Evolutionary conservation across 2,329 filamentous ascomycete species (phyloP).

Genomic region (Periconia macrospinosa): DNA sequence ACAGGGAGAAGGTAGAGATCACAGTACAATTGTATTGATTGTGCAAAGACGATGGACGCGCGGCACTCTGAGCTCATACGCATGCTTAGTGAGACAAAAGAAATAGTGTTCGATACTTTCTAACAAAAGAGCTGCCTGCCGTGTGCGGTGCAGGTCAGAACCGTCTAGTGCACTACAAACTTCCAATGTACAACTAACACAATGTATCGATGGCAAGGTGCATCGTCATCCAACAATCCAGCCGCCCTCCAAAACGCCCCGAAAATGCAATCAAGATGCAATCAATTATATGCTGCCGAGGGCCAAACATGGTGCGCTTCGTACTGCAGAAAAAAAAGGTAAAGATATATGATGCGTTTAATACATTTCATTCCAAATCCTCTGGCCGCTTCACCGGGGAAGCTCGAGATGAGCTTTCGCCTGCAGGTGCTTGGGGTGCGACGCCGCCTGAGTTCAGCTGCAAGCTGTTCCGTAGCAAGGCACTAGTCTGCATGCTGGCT

Average conservation of each 20-base stretch:
- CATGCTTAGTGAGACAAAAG: no score
- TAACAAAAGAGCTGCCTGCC: not conserved
- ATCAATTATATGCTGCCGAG: not conserved
- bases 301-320: not conserved
- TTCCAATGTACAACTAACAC: no score
- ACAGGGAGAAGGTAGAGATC: no score
- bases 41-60: no score
- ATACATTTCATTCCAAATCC: slow-evolving; percentile 42
- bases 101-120: not conserved
- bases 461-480: slow-evolving; percentile 40
- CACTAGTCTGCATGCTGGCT: slow-evolving; percentile 25
- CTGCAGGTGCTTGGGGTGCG: slow-evolving; percentile 8
- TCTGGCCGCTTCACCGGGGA: slow-evolving; percentile 51
- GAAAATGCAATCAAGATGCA: not conserved
- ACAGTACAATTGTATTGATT: no score
- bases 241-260: not conserved
- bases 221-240: no score
- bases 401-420: slow-evolving; percentile 32
- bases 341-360: not conserved
- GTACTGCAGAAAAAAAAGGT: not conserved
- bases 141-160: not conserved
- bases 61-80: no score
- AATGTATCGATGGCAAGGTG: no score
- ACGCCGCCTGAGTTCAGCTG: slow-evolving; percentile 35
- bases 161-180: not conserved